phyloP scores from a whole-genome alignment of 2,329 filamentous ascomycete species.

The Zarea fungicola region DNA sequence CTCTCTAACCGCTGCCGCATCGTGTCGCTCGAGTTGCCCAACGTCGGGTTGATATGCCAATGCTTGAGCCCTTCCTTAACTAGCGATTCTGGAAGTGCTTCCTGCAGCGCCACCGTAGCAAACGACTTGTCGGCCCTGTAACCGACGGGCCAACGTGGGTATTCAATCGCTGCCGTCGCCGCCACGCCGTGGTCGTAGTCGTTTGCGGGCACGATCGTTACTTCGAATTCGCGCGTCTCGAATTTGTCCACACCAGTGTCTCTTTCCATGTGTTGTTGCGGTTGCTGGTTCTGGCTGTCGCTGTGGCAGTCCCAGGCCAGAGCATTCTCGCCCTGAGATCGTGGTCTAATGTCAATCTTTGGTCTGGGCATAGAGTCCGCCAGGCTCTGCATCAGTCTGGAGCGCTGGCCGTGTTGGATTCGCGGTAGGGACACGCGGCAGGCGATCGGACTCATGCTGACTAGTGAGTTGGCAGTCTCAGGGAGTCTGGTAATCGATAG shows the following conservation, averaged over 20 bases:
- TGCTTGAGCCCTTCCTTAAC: constrained; percentile 36
- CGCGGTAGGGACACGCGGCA: constrained; percentile 35
- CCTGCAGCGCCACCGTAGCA: constrained; percentile 31
- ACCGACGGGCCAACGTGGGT: constrained; percentile 37
- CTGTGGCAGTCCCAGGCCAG: neutral
- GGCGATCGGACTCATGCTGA: constrained; percentile 41
- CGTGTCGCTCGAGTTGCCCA: neutral
- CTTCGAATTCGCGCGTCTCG: constrained; percentile 31
- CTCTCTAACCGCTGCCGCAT: constrained; percentile 18
- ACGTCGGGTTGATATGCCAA: constrained; percentile 32
- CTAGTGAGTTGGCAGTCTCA: constrained; percentile 34
- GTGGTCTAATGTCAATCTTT: neutral
- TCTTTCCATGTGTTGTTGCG: neutral
- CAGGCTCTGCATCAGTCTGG: constrained; percentile 19
- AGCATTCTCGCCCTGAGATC: neutral
- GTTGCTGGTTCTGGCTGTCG: neutral
- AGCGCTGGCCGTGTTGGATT: constrained; percentile 25
- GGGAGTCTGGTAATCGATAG: constrained; percentile 41
- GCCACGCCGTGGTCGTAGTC: constrained; percentile 35
- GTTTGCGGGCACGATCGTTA: constrained; percentile 35
- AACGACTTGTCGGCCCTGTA: constrained; percentile 29
- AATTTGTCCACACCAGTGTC: neutral
- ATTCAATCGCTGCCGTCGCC: constrained; percentile 28
- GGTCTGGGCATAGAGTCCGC: neutral
- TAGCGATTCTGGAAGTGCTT: constrained; percentile 34